Percentiles rank a stretch among this genome's conserved stretches.
Conservation (phyloP, 2,329 filamentous ascomycete species). For the Colletotrichum camelliae region DNA sequence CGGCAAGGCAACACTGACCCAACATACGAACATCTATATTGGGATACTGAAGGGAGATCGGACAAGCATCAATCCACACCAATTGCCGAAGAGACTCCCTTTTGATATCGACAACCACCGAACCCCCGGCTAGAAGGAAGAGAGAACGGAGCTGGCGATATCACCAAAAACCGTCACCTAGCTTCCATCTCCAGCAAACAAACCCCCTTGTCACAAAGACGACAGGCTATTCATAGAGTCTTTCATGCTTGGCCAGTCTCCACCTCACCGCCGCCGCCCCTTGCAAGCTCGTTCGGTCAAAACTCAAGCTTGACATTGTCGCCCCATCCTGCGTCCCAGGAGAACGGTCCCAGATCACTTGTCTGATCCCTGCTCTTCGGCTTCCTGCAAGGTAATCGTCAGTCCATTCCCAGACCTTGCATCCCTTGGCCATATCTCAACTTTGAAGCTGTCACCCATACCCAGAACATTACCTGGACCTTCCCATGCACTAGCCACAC, state of each 20-base stretch:
- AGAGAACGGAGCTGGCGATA: background rate
- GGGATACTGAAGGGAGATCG: background rate
- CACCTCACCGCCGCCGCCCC: background rate
- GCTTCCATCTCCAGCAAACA: background rate
- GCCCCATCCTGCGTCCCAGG: conserved; percentile 1
- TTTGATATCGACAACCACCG: background rate
- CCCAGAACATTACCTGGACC: background rate
- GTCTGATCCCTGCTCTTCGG: conserved; percentile 16
- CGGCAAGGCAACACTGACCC: background rate
- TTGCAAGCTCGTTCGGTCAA: background rate
- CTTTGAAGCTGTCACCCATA: background rate
- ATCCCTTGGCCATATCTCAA: background rate
- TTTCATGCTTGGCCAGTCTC: background rate
- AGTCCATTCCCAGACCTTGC: conserved; percentile 5
- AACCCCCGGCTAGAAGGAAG: background rate
- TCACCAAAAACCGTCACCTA: background rate
- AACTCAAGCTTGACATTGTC: background rate
- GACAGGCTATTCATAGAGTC: conserved; percentile 15
- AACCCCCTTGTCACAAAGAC: background rate
- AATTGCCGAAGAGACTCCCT: background rate
- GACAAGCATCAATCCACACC: background rate
- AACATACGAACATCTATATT: background rate
- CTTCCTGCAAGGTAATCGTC: conserved; percentile 17
- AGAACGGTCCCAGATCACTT: conserved; percentile 3
- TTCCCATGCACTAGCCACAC: background rate